phyloP scores from a whole-genome alignment of 495 filamentous ascomycete species.

The Podospora pseudopauciseta region DNA sequence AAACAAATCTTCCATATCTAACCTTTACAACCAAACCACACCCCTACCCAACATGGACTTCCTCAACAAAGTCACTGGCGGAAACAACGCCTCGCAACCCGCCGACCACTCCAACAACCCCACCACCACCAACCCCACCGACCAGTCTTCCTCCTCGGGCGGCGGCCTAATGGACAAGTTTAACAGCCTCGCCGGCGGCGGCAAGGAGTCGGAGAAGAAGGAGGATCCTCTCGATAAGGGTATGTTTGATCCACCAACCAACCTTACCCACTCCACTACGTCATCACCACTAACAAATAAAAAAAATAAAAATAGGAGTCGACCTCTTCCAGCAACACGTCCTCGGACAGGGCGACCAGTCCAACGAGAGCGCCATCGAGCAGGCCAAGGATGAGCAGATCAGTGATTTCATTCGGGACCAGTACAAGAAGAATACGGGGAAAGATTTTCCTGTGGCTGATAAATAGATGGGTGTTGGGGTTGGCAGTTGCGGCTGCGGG shows the following conservation, averaged over 20 bases:
- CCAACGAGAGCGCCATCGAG: constrained; percentile 65
- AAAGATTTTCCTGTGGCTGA: constrained; percentile 60
- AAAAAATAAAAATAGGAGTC: constrained; percentile 43
- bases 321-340: constrained; percentile 63
- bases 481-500: no score
- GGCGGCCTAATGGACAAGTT: constrained; percentile 51
- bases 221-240: constrained; percentile 64
- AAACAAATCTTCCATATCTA: no score
- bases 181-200: constrained; percentile 59
- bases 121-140: background rate
- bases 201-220: constrained; percentile 60
- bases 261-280: background rate
- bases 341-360: constrained; percentile 58
- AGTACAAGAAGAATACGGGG: constrained; percentile 60
- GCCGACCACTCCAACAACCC: constrained; percentile 10
- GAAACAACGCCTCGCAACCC: constrained; percentile 4
- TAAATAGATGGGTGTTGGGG: constrained; percentile 34
- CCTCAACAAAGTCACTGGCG: constrained; percentile 19
- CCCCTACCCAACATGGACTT: constrained; percentile 16
- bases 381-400: constrained; percentile 71
- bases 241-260: constrained; percentile 19
- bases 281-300: background rate
- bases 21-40: background rate
- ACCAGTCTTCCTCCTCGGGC: constrained; percentile 1
- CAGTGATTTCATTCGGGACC: constrained; percentile 56